Percentiles rank a stretch among this genome's conserved stretches.
phyloP scores from a whole-genome alignment of 331 rosid species.

The Ulmus americana region DNA sequence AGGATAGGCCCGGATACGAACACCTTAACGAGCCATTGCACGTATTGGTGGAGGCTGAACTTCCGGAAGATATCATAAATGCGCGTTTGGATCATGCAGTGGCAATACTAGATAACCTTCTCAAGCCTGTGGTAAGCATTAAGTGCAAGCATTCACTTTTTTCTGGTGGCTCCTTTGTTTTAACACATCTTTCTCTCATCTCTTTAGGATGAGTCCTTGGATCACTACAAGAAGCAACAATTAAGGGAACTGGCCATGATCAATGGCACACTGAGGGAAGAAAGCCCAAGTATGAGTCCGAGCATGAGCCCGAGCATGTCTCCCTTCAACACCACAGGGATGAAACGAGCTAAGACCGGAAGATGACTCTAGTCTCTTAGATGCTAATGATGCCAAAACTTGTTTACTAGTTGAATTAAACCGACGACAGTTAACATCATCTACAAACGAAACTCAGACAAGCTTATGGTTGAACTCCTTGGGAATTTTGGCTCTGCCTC shows the following conservation, averaged over 20 bases:
- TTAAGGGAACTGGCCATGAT: conserved; percentile 79
- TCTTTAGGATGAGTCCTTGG: conserved; percentile 72
- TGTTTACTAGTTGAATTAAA: conserved; percentile 19
- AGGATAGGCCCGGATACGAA: conserved; percentile 83
- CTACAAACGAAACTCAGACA: conserved; percentile 28
- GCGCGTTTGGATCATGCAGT: conserved; percentile 81
- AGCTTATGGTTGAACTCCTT: conserved; percentile 25
- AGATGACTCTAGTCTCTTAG: conserved; percentile 33
- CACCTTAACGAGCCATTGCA: conserved; percentile 90
- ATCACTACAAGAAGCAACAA: conserved; percentile 87
- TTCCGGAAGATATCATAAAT: conserved; percentile 74
- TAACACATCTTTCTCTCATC: neutral
- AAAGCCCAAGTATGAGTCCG: conserved; percentile 86
- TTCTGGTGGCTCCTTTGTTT: neutral
- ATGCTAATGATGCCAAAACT: conserved; percentile 8
- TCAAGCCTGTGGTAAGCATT: conserved; percentile 80
- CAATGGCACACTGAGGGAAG: conserved; percentile 89
- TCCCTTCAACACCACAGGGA: conserved; percentile 75
- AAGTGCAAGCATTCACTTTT: conserved; percentile 9
- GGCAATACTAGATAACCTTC: conserved; percentile 68
- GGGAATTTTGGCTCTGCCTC: conserved; percentile 13
- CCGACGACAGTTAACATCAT: conserved; percentile 23
- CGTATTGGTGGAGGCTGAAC: conserved; percentile 86
- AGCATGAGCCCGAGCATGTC: conserved; percentile 92
- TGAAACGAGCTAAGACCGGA: conserved; percentile 93